Evolutionary conservation across 805 yeast genomes (phyloP).

Genomic region (Naumovozyma castellii): DNA sequence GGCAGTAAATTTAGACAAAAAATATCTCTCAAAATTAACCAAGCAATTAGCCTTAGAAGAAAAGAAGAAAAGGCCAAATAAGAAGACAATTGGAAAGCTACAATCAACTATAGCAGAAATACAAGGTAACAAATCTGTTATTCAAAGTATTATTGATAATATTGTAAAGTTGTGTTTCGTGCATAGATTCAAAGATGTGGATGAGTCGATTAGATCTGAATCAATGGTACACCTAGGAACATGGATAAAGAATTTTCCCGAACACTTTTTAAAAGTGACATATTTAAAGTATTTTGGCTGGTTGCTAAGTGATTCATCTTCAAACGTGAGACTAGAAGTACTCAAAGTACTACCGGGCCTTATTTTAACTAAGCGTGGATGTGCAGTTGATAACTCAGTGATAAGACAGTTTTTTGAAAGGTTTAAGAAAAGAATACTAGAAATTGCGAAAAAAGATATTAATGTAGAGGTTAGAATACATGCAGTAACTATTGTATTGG

Average conservation of each 20-base stretch:
- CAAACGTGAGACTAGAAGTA: constrained; percentile 56
- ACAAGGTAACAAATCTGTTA: constrained; percentile 41
- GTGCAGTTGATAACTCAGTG: constrained; percentile 42
- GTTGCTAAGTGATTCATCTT: constrained; percentile 65
- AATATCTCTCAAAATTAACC: constrained; percentile 32
- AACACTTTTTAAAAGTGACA: constrained; percentile 55
- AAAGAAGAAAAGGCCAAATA: constrained; percentile 31
- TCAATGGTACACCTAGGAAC: constrained; percentile 54
- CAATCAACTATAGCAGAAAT: constrained; percentile 34
- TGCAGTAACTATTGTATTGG: constrained; percentile 44
- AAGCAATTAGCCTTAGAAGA: constrained; percentile 32
- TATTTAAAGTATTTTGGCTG: constrained; percentile 75
- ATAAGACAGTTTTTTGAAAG: constrained; percentile 72
- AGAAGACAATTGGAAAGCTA: constrained; percentile 39
- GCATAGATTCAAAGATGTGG: constrained; percentile 74
- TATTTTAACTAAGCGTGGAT: constrained; percentile 25
- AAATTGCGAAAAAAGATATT: constrained; percentile 48
- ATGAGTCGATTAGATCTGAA: constrained; percentile 58
- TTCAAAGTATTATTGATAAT: constrained; percentile 53
- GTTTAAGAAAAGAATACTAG: constrained; percentile 54
- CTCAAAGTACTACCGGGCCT: constrained; percentile 41
- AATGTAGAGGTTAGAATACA: constrained; percentile 46
- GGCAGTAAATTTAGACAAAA: constrained; percentile 30
- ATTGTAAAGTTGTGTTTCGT: constrained; percentile 57
- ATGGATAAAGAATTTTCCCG: constrained; percentile 69